Base-by-base conservation (phyloP, 164 flowering plant species). In the Macadamia tetraphylla region DNA sequence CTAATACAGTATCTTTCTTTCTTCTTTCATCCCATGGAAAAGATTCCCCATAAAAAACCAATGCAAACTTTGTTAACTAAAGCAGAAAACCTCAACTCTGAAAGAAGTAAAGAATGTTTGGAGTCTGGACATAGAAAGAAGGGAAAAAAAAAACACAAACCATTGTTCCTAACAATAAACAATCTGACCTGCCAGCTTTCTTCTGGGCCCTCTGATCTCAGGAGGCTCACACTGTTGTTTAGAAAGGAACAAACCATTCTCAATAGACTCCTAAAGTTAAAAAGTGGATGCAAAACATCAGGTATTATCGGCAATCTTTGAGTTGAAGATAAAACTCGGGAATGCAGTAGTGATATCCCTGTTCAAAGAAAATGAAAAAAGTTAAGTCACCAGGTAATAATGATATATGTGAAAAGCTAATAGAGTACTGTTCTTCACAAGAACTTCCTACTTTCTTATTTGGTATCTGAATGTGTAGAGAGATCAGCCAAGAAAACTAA, bases 341-440 rank as follows among this genome's bases (percentile, higher is more conserved):
- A 84, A 86, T 65, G 87, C 77, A 44, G 89, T 86, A 43, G 89
- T 86, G 74, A 86, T 86, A 74, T 84, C 90, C 76, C 90, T 86
- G 86, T 42, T 56, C 73, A 65, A 35, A 1, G 29, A 65, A 49
- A 67, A 68, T 18, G 30, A 63, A 29, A 23, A 15, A 7, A 51
- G 14, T 35, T 12, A 17, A 53, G 57, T 53, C 57, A 3, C 51
- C 13, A 46, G 51, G 51, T 1, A 8, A 35, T 35, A 3, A 46
- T 8, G 9, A 46, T 9, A 1, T 1, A 46, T 35, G 40, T 35
- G 3, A 46, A 9, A 46, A 8, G 51, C 51, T 46, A 46, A 46
- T 46, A 46, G 51, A 9, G 51, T 43, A 43, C 48, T 43, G 48
- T 43, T 43, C 6, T 6, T 5, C 51, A 46, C 12, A 46, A 8